Conservation (phyloP, 768 basidiomycete genomes). For the Gymnopilus dilepis region DNA sequence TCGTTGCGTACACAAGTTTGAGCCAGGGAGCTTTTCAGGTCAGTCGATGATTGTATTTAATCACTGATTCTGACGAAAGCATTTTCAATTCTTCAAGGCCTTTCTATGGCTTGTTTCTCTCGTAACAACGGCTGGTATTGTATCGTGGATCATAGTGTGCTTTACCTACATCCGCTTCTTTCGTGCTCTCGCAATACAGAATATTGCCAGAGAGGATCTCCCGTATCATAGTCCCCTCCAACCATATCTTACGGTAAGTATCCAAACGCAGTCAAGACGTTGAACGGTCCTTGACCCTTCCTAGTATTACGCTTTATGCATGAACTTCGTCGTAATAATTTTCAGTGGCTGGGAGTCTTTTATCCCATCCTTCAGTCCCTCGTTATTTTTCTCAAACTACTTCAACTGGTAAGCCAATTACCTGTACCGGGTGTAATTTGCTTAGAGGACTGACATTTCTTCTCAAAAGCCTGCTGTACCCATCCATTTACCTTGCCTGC, state of each 20-base stretch:
- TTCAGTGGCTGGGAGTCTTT: conserved; percentile 38
- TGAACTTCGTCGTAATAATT: conserved; percentile 33
- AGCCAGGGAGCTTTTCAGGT: conserved; percentile 34
- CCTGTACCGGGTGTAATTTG: too few species aligned
- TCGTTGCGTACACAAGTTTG: conserved; percentile 33
- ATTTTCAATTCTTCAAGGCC: conserved; percentile 20
- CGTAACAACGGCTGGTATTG: conserved; percentile 38
- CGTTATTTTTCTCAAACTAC: conserved; percentile 35
- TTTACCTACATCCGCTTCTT: conserved; percentile 38
- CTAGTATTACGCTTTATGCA: conserved; percentile 34
- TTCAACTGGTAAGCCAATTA: conserved; percentile 37
- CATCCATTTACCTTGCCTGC: conserved; percentile 30
- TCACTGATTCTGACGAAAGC: neutral
- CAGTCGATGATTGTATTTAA: neutral
- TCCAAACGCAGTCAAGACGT: neutral
- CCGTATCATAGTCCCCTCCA: conserved; percentile 51
- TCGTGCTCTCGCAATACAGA: conserved; percentile 33
- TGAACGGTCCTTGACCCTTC: neutral
- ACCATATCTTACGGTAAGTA: conserved; percentile 45
- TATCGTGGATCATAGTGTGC: conserved; percentile 37
- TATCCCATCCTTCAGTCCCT: conserved; percentile 28
- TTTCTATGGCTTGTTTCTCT: conserved; percentile 35
- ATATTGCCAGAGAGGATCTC: conserved; percentile 34
- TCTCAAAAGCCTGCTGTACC: conserved; percentile 31
- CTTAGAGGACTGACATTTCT: neutral